phyloP scores from a whole-genome alignment of 164 flowering plant genomes.

The grape (Vitis vinifera) region ASM3070453v1 NC_081811.1:3870501-3871000 shows the following conservation, averaged over 20 bases:
- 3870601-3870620: neutral
- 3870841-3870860: neutral
- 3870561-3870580: neutral
- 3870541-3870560: neutral
- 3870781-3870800: neutral
- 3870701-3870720: neutral
- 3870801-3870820: neutral
- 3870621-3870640: neutral
- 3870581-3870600: neutral
- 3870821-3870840: neutral
- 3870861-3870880: neutral
- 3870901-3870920: neutral
- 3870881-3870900: neutral
- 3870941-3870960: neutral
- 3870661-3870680: neutral
- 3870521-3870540: neutral
- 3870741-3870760: no score
- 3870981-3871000: neutral
- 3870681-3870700: neutral
- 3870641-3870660: no score
- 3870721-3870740: no score
- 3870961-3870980: neutral
- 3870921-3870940: neutral
- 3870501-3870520: neutral
- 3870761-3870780: no score